A percentile compares a stretch with the other conserved stretches of the same genome.
These are phyloP conservation scores for Pseudotsuga menziesii DNA, from an alignment of 75 land plant species.

Conservation along the genomic window DNA sequence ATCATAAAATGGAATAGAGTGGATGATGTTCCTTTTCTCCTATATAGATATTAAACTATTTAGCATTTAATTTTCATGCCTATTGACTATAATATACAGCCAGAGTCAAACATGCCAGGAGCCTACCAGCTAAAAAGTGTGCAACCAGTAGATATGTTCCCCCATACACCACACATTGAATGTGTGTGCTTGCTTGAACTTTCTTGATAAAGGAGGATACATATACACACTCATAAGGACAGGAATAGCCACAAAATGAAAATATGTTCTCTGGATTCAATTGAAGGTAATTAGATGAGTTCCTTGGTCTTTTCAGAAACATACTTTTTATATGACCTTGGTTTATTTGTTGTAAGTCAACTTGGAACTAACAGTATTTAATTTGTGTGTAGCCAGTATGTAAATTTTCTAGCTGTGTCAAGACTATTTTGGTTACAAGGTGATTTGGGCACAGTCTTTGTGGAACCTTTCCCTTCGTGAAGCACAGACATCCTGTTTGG, in stretches of 20 bases:
- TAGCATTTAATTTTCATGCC: background rate
- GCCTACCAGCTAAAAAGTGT: slow-evolving; percentile 59
- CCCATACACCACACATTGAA: slow-evolving; percentile 97
- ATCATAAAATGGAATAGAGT: background rate
- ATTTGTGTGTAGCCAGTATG: background rate
- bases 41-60: background rate
- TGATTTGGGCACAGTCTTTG: background rate
- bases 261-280: background rate
- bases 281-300: background rate
- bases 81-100: slow-evolving; percentile 21
- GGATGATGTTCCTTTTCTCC: slow-evolving; percentile 1
- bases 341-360: background rate
- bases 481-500: background rate
- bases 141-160: slow-evolving; percentile 98
- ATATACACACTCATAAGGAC: background rate
- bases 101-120: slow-evolving; percentile 44
- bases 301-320: background rate
- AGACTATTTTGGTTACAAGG: background rate
- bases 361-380: background rate
- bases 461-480: background rate
- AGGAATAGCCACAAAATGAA: background rate
- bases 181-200: slow-evolving; percentile 86
- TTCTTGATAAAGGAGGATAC: slow-evolving; percentile 1
- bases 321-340: background rate
- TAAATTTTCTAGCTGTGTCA: background rate